phyloP scores from a whole-genome alignment of 805 yeast genomes.

The Saccharomycopsis amapae region DNA sequence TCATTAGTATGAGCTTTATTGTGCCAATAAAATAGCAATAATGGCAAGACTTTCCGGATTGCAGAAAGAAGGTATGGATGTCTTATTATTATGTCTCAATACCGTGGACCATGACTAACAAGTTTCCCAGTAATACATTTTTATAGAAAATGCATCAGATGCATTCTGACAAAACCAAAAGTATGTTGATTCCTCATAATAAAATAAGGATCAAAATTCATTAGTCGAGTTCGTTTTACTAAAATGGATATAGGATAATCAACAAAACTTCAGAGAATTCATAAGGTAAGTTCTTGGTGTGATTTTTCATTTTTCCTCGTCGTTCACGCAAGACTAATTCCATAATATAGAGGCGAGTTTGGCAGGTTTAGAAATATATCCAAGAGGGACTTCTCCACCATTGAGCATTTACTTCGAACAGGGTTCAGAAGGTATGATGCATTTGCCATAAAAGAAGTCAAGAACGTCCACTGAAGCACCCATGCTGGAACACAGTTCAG shows the following conservation, averaged over 20 bases:
- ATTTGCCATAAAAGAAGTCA: conserved; percentile 20
- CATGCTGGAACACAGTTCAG: too few relatives aligned
- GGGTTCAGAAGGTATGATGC: conserved; percentile 21
- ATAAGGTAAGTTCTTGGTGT: conserved; percentile 13
- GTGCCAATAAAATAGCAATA: too few relatives aligned
- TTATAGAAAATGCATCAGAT: conserved; percentile 20
- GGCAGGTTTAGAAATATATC: conserved; percentile 14
- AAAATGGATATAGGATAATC: conserved; percentile 10
- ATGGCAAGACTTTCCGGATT: conserved; percentile 21
- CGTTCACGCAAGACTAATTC: not conserved
- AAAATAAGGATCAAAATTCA: not conserved
- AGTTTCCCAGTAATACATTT: conserved; percentile 17
- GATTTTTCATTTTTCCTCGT: not conserved
- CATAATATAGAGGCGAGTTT: conserved; percentile 15
- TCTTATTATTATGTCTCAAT: not conserved
- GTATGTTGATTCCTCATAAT: not conserved
- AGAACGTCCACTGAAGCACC: conserved; percentile 19
- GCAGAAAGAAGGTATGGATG: conserved; percentile 21
- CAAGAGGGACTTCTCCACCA: conserved; percentile 20
- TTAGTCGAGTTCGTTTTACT: conserved; percentile 1
- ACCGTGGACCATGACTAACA: conserved; percentile 4
- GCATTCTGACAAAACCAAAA: conserved; percentile 19
- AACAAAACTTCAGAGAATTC: conserved; percentile 16
- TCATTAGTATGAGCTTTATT: too few relatives aligned
- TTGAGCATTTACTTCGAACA: conserved; percentile 21